These are phyloP conservation scores for Orbilia oligospora DNA, from an alignment of 2,329 filamentous ascomycete species.

Conservation along the genomic window DNA sequence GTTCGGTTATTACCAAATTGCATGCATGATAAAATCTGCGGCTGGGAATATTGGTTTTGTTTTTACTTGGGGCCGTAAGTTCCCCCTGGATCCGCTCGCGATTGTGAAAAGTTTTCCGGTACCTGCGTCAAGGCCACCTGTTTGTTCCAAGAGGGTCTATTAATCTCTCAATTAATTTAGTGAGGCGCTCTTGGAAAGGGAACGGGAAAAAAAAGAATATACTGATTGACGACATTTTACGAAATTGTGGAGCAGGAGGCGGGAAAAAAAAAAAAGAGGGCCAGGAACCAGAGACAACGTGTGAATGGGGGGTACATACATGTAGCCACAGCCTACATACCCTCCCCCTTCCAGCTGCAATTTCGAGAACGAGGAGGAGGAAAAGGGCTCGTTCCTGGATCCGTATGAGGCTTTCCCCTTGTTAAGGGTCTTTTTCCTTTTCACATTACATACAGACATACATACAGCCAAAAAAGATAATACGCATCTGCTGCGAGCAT, in stretches of 20 bases:
- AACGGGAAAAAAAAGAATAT: conserved; percentile 4
- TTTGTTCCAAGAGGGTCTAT: conserved; percentile 28
- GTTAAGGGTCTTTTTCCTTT: conserved; percentile 17
- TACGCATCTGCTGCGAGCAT: too few species aligned
- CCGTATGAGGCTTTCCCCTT: conserved; percentile 46
- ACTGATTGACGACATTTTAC: conserved; percentile 55
- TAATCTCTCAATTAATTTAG: conserved; percentile 42
- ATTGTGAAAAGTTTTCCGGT: conserved; percentile 58
- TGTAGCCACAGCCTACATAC: conserved; percentile 11
- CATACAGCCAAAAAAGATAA: neutral
- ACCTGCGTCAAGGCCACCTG: conserved; percentile 55
- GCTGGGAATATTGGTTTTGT: conserved; percentile 32
- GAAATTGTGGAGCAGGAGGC: conserved; percentile 46
- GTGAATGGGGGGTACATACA: conserved; percentile 2
- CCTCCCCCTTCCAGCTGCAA: conserved; percentile 56
- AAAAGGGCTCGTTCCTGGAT: conserved; percentile 26
- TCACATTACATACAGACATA: neutral
- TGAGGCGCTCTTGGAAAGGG: conserved; percentile 38
- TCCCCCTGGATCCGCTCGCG: conserved; percentile 35
- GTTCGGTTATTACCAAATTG: conserved; percentile 52
- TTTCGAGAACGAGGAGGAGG: conserved; percentile 49
- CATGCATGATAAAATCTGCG: conserved; percentile 26
- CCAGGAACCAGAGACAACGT: conserved; percentile 5
- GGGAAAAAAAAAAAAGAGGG: conserved; percentile 28
- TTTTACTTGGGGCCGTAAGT: conserved; percentile 7